These are phyloP conservation scores for Termitomyces sp. DNA, from an alignment of 768 basidiomycete species.

Conservation along the genomic window DNA sequence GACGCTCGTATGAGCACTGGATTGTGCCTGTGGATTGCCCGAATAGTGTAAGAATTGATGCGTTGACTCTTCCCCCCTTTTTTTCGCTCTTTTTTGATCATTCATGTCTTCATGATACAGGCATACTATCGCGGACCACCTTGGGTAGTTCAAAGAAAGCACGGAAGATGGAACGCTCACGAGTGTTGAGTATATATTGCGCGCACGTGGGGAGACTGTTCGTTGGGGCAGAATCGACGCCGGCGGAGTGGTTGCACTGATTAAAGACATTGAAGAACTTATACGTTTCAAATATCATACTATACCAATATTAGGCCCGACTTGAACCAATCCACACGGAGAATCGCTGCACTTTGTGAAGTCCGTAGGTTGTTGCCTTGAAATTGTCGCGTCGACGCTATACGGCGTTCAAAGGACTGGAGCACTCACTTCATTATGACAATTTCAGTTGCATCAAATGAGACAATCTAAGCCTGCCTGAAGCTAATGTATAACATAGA, in stretches of 20 bases:
- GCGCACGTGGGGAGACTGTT: conserved; percentile 75
- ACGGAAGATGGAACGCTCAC: conserved; percentile 67
- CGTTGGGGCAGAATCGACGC: conserved; percentile 43
- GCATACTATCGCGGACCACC: conserved; percentile 84
- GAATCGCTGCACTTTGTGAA: too few species aligned
- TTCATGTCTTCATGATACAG: conserved; percentile 30
- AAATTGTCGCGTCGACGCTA: too few species aligned
- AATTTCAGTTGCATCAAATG: too few species aligned
- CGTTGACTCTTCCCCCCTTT: too few species aligned
- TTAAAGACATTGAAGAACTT: background rate
- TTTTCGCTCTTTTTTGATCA: background rate
- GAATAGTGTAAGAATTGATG: conserved; percentile 83
- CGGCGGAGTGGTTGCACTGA: conserved; percentile 46
- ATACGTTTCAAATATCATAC: background rate
- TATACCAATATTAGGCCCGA: too few species aligned
- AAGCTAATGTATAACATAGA: too few species aligned
- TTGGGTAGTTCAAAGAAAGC: conserved; percentile 88
- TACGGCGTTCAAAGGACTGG: too few species aligned
- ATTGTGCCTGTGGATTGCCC: conserved; percentile 93
- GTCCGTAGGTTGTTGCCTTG: too few species aligned
- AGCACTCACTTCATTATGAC: too few species aligned
- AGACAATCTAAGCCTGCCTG: too few species aligned
- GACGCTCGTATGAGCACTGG: conserved; percentile 79
- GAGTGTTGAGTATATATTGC: conserved; percentile 82
- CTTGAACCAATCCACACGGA: too few species aligned